phyloP scores from a whole-genome alignment of 108 stramenopile species.

The Skeletonema menzelii region DNA sequence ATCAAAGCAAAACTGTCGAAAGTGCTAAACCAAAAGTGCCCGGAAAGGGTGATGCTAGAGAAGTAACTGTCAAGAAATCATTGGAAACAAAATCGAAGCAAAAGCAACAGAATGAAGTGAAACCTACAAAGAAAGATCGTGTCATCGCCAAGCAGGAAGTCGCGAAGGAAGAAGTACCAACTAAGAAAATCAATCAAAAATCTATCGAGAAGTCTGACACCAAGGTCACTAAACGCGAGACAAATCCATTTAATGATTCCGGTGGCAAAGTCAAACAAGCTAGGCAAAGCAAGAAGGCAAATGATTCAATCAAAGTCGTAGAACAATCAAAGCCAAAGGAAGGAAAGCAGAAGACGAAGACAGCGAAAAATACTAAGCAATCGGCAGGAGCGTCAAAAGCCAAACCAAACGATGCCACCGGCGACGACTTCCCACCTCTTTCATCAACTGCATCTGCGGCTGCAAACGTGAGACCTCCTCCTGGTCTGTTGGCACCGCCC shows the following conservation, averaged over 20 bases:
- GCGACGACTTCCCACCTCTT: constrained; percentile 21
- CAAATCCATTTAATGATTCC: neutral
- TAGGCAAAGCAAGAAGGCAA: constrained; percentile 14
- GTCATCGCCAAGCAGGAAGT: neutral
- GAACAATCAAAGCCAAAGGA: constrained; percentile 8
- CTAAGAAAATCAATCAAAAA: neutral
- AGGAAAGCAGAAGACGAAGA: constrained; percentile 3
- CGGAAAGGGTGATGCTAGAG: neutral
- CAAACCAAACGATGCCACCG: neutral
- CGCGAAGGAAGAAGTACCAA: neutral
- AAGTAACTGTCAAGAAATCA: neutral
- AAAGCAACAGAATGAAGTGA: constrained; percentile 14
- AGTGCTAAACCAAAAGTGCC: neutral
- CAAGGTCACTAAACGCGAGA: neutral
- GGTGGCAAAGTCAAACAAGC: constrained; percentile 3
- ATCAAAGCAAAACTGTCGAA: neutral
- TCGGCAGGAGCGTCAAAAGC: constrained; percentile 1
- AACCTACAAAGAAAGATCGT: constrained; percentile 3
- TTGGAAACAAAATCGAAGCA: constrained; percentile 6
- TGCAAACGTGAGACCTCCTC: constrained; percentile 26
- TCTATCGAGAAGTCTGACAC: neutral
- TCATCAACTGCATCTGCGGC: constrained; percentile 14
- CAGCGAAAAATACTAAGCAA: neutral
- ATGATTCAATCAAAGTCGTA: constrained; percentile 1
- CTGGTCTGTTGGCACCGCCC: constrained; percentile 43